phyloP scores from a whole-genome alignment of 2,329 filamentous ascomycete genomes.

The Venturiaceae sp. region DNA sequence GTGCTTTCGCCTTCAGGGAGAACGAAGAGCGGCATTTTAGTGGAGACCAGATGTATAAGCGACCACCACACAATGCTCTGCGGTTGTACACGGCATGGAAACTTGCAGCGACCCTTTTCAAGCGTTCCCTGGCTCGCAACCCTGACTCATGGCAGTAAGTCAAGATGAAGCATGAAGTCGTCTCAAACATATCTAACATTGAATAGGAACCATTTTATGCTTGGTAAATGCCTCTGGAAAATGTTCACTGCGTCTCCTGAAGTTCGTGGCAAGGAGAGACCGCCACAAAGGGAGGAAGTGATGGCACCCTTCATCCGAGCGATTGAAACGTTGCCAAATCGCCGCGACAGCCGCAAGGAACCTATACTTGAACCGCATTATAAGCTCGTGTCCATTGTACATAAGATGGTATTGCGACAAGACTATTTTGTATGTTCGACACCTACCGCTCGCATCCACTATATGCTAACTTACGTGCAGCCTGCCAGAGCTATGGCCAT shows the following conservation, averaged over 20 bases:
- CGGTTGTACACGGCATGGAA: slow-evolving; percentile 54
- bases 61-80: slow-evolving; percentile 47
- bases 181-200: neutral
- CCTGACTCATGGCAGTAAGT: slow-evolving; percentile 54
- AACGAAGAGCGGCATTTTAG: slow-evolving; percentile 54
- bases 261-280: slow-evolving; percentile 21
- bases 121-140: slow-evolving; percentile 46
- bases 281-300: slow-evolving; percentile 29
- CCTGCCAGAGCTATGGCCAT: slow-evolving; percentile 38
- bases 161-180: neutral
- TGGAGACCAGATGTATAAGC: slow-evolving; percentile 47
- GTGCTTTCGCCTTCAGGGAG: slow-evolving; percentile 49
- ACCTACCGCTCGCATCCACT: no score
- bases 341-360: slow-evolving; percentile 54
- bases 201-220: slow-evolving; percentile 52
- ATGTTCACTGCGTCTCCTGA: slow-evolving; percentile 45
- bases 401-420: slow-evolving; percentile 61
- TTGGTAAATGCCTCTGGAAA: slow-evolving; percentile 65
- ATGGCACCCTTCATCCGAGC: slow-evolving; percentile 49
- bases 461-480: no score
- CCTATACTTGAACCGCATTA: slow-evolving; percentile 87
- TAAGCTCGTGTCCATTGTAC: slow-evolving; percentile 72
- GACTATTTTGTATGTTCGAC: no score
- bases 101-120: slow-evolving; percentile 52
- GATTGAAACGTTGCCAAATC: slow-evolving; percentile 51